A percentile compares a stretch with the other conserved stretches of the same genome.
phyloP scores from a whole-genome alignment of 164 flowering plant species.

The Sextonia rubra region DNA sequence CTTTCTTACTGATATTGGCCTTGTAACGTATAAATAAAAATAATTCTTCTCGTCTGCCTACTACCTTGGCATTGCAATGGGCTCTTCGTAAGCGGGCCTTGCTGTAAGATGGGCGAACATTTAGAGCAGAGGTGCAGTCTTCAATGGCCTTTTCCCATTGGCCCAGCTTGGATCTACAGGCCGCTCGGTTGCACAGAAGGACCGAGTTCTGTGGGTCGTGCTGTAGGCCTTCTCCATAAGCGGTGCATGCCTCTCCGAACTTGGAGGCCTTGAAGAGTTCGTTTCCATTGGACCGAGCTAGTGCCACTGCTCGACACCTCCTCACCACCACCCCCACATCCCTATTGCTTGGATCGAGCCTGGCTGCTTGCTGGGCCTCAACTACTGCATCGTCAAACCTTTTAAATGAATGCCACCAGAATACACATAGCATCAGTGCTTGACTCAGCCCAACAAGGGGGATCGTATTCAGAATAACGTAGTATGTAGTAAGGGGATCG shows the following conservation, averaged over 20 bases:
- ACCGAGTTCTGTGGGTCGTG: slow-evolving; percentile 67
- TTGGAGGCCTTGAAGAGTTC: slow-evolving; percentile 57
- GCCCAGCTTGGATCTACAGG: slow-evolving; percentile 64
- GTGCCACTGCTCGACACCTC: slow-evolving; percentile 41
- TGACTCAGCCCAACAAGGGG: background rate
- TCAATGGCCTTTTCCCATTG: slow-evolving; percentile 78
- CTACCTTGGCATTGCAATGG: slow-evolving; percentile 70
- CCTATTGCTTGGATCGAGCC: slow-evolving; percentile 48
- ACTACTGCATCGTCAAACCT: slow-evolving; percentile 76
- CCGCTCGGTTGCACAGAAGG: slow-evolving; percentile 76
- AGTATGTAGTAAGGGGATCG: too few species aligned
- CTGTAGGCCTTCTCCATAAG: slow-evolving; percentile 65
- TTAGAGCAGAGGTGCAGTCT: slow-evolving; percentile 66
- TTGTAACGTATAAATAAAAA: background rate
- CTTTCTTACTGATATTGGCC: background rate
- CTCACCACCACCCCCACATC: slow-evolving; percentile 31
- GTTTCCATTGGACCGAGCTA: slow-evolving; percentile 66
- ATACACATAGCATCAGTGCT: background rate
- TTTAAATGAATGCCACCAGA: background rate
- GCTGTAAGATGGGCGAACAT: slow-evolving; percentile 52
- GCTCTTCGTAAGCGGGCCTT: slow-evolving; percentile 82
- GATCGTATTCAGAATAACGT: too few species aligned
- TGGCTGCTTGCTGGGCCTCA: slow-evolving; percentile 46
- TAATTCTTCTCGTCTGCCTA: background rate
- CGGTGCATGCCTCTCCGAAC: slow-evolving; percentile 53